phyloP scores from a whole-genome alignment of 768 basidiomycete species.

The Suillus sp. region DNA sequence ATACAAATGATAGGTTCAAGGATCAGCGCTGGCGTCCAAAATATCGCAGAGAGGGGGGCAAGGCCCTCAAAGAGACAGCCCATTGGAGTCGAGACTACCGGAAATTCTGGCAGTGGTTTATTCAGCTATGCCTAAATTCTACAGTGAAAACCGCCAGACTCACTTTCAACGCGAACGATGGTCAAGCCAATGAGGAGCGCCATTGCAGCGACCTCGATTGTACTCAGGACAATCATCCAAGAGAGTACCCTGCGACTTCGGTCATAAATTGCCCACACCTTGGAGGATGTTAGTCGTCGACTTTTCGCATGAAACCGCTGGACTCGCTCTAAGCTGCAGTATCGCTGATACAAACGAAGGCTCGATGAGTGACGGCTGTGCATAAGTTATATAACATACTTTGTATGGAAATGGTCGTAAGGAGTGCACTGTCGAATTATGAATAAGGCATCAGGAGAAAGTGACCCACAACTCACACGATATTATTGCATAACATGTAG shows the following conservation, averaged over 20 bases:
- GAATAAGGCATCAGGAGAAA: background rate
- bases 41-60: conserved; percentile 22
- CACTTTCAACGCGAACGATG: conserved; percentile 12
- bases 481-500: conserved; percentile 13
- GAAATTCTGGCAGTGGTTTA: conserved; percentile 16
- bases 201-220: conserved; percentile 12
- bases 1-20: conserved; percentile 27
- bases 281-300: conserved; percentile 2
- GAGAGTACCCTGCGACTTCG: conserved; percentile 11
- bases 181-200: conserved; percentile 14
- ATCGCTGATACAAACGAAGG: conserved; percentile 4
- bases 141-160: background rate
- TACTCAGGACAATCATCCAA: conserved; percentile 9
- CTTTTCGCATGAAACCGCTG: background rate
- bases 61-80: conserved; percentile 27
- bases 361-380: background rate
- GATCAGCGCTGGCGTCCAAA: conserved; percentile 29
- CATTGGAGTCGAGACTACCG: conserved; percentile 23
- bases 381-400: background rate
- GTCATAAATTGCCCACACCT: conserved; percentile 19
- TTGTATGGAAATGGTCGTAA: conserved; percentile 19
- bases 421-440: conserved; percentile 12
- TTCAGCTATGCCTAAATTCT: background rate
- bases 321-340: conserved; percentile 14
- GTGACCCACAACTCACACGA: conserved; percentile 6